Base-by-base conservation (phyloP, 441 rosid genomes). In the Syzygium malaccense region DNA sequence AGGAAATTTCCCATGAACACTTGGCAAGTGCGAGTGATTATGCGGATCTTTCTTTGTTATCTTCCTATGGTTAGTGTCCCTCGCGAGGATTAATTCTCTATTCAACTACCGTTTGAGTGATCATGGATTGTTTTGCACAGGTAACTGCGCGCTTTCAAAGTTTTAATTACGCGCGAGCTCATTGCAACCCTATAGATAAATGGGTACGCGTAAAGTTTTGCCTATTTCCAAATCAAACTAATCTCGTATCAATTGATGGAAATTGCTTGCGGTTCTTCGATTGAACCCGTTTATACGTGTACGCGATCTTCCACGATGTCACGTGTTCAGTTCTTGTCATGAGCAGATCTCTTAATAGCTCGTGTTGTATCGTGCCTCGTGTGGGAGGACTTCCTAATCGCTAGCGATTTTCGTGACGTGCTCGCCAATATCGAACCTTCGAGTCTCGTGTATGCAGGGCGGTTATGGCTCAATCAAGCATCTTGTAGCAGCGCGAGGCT, bases 401-500 rank as follows among this genome's bases (percentile, higher is more conserved):
- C 8, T 10, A 33, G 4, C 15, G 10, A 25, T 19, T 19, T 62
- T 68, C 4, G 13, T 0, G 49, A 0, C 4, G 28, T 28, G 0
- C 23, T 75, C 5, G 0, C 15, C 9, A 5, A 33, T 7, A 2
- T 75, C 9, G 4, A 25, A 12, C 1, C 17, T 14, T 37, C 2
- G 8, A 0, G 2, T 75, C 0, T 0, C 0, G 3, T 71, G 5
- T 9, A 37, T 12, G 18, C 2, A 20, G 13, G 8, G 13, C 11
- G 37, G 4, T 0, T 5, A 5, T 71, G 12, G 23, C 28, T 75
- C 51, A 2, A 75, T 75, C n/a, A 41, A 37, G 6, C 4, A 14
- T 12, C 12, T 14, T 4, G 7, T 4, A 3, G 11, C 3, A 3
- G 15, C 6, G 17, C 2, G n/a, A 0, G 0, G 17, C 51, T 9